Evolutionary conservation across 257 asterid genomes (phyloP), one percentile per base, ranked within the genome.

Genomic region (Agastache rugosa): DNA sequence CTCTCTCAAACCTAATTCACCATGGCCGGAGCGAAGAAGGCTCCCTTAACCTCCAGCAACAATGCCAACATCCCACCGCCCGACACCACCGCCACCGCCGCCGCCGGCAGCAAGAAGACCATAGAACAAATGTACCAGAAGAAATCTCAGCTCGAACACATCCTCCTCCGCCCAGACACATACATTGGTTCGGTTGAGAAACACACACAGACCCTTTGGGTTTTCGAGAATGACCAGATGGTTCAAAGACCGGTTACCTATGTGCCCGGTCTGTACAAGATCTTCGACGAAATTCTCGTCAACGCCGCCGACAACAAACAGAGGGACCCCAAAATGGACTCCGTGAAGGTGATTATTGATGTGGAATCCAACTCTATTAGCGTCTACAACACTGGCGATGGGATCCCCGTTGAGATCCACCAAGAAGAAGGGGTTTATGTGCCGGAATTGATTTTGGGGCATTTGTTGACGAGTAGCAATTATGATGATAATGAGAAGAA

Each of bases 361-460:
- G 96, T 84, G 0, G 95, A 89, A 66, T 61, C 87, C 42, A 92
- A 87, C 70, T 63, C 72, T 37, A 82, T 95, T 14, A 90, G 94
- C 9, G 94, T 95, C 15, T 95, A 85, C 63, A 95, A 95, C 67
- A 93, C 90, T 4, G 98, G 99, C 11, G 99, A 95, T 61, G 97
- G 98, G 7, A 93, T 95, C n/a, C 98, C 99, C 1, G 96, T 92
- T 7, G 99, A 95, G 88, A 80, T 95, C 75, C 99, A 95, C 67
- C 97, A 92, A 71, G 98, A 95, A 76, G 99, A 95, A 75, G 91
- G 93, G 79, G 94, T 92, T 80, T 95, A 95, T 79, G 98, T 95
- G 47, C 99, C 98, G 22, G 99, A 95, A 17, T 63, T 95, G 96
- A 95, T 95, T 55, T 95, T 95, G 25, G 98, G 99, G 79, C 99